phyloP scores from a whole-genome alignment of 306 rosid genomes.

The Prunus fruticosa region DNA sequence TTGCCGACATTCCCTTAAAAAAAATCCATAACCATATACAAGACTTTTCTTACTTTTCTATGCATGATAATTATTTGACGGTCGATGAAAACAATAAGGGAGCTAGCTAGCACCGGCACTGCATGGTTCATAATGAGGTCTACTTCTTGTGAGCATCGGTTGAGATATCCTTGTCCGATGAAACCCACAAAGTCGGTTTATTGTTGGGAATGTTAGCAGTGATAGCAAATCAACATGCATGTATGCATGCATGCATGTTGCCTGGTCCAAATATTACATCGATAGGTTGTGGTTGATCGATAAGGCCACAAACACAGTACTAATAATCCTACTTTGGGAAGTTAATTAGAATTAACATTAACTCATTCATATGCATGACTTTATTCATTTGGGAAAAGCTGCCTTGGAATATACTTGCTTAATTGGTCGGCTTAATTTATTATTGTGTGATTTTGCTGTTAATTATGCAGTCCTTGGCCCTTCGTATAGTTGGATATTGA shows the following conservation, averaged over 20 bases:
- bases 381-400: not conserved
- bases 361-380: not conserved
- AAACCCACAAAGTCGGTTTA: not conserved
- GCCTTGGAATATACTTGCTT: not conserved
- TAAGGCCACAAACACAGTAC: not conserved
- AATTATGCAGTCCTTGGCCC: not conserved
- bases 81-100: slow-evolving; percentile 2
- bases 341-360: not conserved
- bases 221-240: not conserved
- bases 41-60: not conserved
- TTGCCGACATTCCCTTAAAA: too few relatives aligned
- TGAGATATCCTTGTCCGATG: not conserved
- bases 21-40: too few relatives aligned
- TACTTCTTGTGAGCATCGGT: not conserved
- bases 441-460: not conserved
- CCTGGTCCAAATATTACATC: not conserved
- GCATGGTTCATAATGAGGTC: not conserved
- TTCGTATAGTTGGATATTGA: not conserved
- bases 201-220: not conserved
- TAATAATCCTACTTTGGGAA: not conserved
- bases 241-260: not conserved
- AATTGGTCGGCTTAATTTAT: not conserved
- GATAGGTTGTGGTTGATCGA: not conserved
- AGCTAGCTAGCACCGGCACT: not conserved
- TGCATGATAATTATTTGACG: not conserved